These are phyloP conservation scores for Hymenoscyphus fructigenus DNA, from an alignment of 2,329 filamentous ascomycete species.

Conservation along the genomic window DNA sequence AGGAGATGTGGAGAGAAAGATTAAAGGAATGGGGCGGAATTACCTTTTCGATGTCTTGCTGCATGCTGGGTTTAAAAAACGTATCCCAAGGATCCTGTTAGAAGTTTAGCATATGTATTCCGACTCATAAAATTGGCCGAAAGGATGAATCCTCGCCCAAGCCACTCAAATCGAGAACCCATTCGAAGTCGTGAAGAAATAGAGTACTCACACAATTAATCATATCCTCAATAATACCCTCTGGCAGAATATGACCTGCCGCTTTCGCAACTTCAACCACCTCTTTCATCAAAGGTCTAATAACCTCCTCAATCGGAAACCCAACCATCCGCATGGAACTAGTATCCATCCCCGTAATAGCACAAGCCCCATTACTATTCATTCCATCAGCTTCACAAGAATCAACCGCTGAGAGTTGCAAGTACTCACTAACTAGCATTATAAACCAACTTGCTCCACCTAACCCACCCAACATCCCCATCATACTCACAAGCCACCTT, in stretches of 20 bases:
- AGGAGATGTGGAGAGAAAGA: neutral
- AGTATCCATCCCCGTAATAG: slow-evolving; percentile 30
- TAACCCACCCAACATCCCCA: slow-evolving; percentile 24
- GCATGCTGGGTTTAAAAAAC: slow-evolving; percentile 45
- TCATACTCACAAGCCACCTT: slow-evolving; percentile 27
- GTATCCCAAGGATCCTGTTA: slow-evolving; percentile 47
- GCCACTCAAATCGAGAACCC: neutral
- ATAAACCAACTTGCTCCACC: slow-evolving; percentile 33
- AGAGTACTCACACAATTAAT: slow-evolving; percentile 39
- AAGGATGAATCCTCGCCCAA: neutral
- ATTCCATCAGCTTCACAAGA: neutral
- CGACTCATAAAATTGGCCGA: neutral
- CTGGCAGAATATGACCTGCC: slow-evolving; percentile 28
- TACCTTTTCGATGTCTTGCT: slow-evolving; percentile 51
- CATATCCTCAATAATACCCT: slow-evolving; percentile 33
- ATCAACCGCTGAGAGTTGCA: neutral
- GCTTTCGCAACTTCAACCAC: slow-evolving; percentile 30
- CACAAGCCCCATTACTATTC: slow-evolving; percentile 25
- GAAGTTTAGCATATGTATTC: neutral
- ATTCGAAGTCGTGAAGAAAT: neutral
- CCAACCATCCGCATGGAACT: slow-evolving; percentile 25
- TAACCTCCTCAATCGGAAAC: slow-evolving; percentile 36
- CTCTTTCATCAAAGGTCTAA: slow-evolving; percentile 34
- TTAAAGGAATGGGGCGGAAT: no score
- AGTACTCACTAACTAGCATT: slow-evolving; percentile 27